Base-by-base conservation (phyloP, 805 yeast species). In the Zygosaccharomyces pseudorouxii region DNA sequence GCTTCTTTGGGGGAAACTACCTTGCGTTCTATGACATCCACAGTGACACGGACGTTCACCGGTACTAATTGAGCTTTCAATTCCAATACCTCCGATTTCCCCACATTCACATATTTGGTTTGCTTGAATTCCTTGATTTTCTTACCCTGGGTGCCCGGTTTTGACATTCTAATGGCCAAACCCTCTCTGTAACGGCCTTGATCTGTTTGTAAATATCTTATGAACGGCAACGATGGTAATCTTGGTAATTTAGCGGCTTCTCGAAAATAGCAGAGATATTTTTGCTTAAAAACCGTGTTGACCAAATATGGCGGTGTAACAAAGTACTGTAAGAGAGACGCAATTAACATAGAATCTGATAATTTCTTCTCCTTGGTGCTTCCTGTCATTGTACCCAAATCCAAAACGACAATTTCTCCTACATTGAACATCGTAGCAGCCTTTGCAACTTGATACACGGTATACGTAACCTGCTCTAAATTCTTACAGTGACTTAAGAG, bases 221-320 rank as follows among this genome's bases (percentile, higher is more conserved):
- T 81, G 63, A 86, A 86, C 22, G 96, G 96, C 46, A 89, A 68
- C 1, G 82, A 79, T 0, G 88, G 74, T 28, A 89, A 69, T 58
- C 80, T 79, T 33, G 96, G 97, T 49, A 85, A 73, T 53, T 77
- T 79, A 30, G 73, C 71, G 0, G 96, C 96, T 53, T 78, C 75
- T 47, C 74, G 74, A 62, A 86, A 79, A 60, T 79, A 76, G 31
- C 69, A 64, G 22, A 65, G 50, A 51, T 71, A 60, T 55, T 72
- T 68, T 20, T 73, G 69, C 52, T 76, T 73, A 70, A 89, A 87
- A 4, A 84, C 74, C 2, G 82, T 67, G 51, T 82, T 82, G 16
- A 82, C 77, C 38, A 89, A 71, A 60, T 89, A 87, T 42, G 88
- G 85, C 1, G 97, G 96, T 0, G 96, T 89, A 12, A 89, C 80